Percentiles rank a stretch among this genome's conserved stretches.
These are phyloP conservation scores for Cyclotella atomus DNA, from an alignment of 108 stramenopile species.

Conservation along the genomic window DNA sequence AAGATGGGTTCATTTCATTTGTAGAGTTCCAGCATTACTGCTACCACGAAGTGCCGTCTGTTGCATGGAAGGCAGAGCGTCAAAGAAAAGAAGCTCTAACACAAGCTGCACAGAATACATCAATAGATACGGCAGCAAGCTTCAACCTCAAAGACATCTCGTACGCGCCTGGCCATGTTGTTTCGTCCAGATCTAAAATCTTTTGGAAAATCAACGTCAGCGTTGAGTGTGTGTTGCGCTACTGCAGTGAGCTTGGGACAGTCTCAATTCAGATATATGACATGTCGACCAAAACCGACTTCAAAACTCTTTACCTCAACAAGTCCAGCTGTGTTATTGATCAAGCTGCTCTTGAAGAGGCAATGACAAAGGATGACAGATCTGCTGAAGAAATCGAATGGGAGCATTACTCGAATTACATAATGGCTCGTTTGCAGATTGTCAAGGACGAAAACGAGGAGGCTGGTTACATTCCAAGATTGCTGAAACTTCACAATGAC, in stretches of 20 bases:
- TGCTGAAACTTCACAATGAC: slow-evolving; percentile 32
- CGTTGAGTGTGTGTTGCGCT: slow-evolving; percentile 33
- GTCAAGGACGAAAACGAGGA: slow-evolving; percentile 8
- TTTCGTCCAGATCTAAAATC: slow-evolving; percentile 27
- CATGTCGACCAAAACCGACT: slow-evolving; percentile 21
- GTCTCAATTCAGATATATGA: slow-evolving; percentile 45
- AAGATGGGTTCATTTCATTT: slow-evolving; percentile 42
- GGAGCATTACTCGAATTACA: slow-evolving; percentile 26
- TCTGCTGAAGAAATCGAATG: slow-evolving; percentile 13
- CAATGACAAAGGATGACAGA: slow-evolving; percentile 15
- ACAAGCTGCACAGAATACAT: background rate
- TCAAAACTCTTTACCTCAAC: slow-evolving; percentile 29
- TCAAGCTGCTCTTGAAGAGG: slow-evolving; percentile 24
- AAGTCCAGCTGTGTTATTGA: slow-evolving; percentile 33
- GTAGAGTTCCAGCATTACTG: slow-evolving; percentile 54
- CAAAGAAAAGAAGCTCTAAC: slow-evolving; percentile 24
- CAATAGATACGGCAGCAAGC: slow-evolving; percentile 10
- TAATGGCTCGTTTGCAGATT: slow-evolving; percentile 27
- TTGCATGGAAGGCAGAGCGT: slow-evolving; percentile 52
- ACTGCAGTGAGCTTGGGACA: slow-evolving; percentile 32
- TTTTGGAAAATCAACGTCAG: slow-evolving; percentile 45
- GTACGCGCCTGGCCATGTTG: slow-evolving; percentile 25
- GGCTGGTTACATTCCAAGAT: slow-evolving; percentile 1
- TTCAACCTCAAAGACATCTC: slow-evolving; percentile 20
- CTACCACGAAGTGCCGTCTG: slow-evolving; percentile 39